Base-by-base conservation (phyloP, 768 basidiomycete genomes). In the Pholiota microspora region DNA sequence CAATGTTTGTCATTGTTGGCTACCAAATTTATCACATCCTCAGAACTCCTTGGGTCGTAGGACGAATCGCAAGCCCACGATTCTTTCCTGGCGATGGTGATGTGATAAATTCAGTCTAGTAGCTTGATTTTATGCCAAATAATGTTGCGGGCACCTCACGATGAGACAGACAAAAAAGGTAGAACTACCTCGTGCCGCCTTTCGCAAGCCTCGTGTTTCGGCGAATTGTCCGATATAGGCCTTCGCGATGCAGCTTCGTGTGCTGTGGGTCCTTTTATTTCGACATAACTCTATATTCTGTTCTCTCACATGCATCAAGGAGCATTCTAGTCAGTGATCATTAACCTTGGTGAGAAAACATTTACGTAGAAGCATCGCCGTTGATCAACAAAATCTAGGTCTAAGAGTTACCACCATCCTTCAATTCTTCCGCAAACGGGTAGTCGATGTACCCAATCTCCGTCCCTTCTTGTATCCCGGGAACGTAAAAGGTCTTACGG, bases 401-500 rank as follows among this genome's bases (percentile, higher is more conserved):
- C 24, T 16, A 40, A n/a, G 38, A 18, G n/a, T 51, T 51, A 40
- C 18, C 2, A 25, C 34, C 31, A 13, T 15, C 31, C 21, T 45
- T 40, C n/a, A 53, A 36, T 23, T 57, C 53, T 13, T 59, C 50
- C 8, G 59, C 57, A 48, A 65, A 67, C 2, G 66, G 65, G 44
- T 70, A 70, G 42, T 69, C 67, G 35, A 60, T 63, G 57, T 70
- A 72, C 16, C 70, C 71, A 9, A 57, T 27, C 31, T 64, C 56
- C 5, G 65, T 56, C 27, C 60, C 62, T 8, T 60, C 54, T 4
- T 54, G 29, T 4, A 68, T 71, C 10, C 60, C 68, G 2, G 66
- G 64, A 5, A 59, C 59, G 54, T 76, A 79, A 58, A 75, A 80
- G 3, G 74, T 76, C 8, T 56, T 60, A 8, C 69, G 51, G 40